Evolutionary conservation across 2,329 filamentous ascomycete genomes (phyloP).

Genomic region (Calonectria naviculata): DNA sequence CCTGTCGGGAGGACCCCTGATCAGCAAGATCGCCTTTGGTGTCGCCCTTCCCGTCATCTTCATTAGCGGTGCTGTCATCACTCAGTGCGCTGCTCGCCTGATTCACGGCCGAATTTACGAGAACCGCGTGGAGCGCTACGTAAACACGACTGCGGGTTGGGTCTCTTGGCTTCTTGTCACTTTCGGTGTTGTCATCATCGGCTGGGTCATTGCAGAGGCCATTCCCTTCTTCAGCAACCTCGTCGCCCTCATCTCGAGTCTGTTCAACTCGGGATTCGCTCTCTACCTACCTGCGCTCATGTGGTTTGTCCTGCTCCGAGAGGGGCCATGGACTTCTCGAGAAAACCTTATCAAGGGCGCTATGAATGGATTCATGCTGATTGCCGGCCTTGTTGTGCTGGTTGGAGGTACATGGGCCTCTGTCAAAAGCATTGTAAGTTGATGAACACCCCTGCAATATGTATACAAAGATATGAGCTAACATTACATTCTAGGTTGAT

Average conservation of each 20-base stretch:
- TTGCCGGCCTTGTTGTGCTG: constrained; percentile 16
- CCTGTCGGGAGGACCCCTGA: constrained; percentile 15
- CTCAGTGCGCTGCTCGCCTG: constrained; percentile 17
- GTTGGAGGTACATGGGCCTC: constrained; percentile 24
- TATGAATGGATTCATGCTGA: constrained; percentile 23
- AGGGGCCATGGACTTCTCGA: constrained; percentile 16
- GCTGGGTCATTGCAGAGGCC: constrained; percentile 24
- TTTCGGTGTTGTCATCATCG: constrained; percentile 10
- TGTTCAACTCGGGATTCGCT: constrained; percentile 24
- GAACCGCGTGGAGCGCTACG: constrained; percentile 22
- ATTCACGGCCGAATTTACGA: constrained; percentile 23
- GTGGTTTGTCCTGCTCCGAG: constrained; percentile 22
- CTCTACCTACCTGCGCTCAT: constrained; percentile 21
- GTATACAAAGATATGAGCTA: background rate
- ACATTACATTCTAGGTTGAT: constrained; percentile 5
- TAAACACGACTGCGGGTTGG: constrained; percentile 22
- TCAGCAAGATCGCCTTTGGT: constrained; percentile 22
- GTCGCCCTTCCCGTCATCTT: constrained; percentile 23
- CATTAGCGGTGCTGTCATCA: constrained; percentile 24
- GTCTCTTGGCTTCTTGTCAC: constrained; percentile 12
- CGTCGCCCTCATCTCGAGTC: constrained; percentile 21
- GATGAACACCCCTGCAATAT: too few species aligned
- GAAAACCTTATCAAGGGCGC: constrained; percentile 20
- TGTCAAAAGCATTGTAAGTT: constrained; percentile 23
- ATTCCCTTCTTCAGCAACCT: constrained; percentile 25